These are phyloP conservation scores for Aspergillus floridensis DNA, from an alignment of 2,329 filamentous ascomycete genomes.

Conservation along the genomic window DNA sequence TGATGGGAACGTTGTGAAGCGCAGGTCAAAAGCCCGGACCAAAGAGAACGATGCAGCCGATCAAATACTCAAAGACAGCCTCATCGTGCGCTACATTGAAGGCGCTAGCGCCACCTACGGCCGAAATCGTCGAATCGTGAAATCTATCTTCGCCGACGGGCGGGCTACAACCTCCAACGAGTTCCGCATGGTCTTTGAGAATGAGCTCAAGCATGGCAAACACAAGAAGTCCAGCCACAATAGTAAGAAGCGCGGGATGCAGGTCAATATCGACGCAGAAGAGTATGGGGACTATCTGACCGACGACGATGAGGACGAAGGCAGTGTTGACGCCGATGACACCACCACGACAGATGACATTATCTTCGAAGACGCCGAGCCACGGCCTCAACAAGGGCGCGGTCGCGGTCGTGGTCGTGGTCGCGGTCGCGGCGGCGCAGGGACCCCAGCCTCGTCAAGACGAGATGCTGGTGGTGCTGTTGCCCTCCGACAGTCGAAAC, in stretches of 20 bases:
- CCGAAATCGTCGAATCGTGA: conserved; percentile 42
- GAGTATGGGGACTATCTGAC: conserved; percentile 47
- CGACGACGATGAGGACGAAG: conserved; percentile 37
- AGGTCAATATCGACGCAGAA: conserved; percentile 47
- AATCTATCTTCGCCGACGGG: conserved; percentile 50
- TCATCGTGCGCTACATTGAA: conserved; percentile 45
- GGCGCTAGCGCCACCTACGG: conserved; percentile 30
- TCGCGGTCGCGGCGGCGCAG: neutral
- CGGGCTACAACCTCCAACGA: conserved; percentile 35
- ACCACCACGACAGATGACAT: conserved; percentile 18
- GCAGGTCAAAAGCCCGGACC: neutral
- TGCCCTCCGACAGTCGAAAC: conserved; percentile 30
- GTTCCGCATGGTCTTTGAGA: conserved; percentile 45
- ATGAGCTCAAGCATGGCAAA: conserved; percentile 42
- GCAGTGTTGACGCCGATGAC: conserved; percentile 24
- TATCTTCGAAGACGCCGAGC: conserved; percentile 16
- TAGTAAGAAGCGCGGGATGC: conserved; percentile 39
- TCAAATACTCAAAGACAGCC: conserved; percentile 34
- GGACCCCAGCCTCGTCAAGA: neutral
- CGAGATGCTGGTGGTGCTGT: neutral
- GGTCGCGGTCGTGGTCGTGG: neutral
- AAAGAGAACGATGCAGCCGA: conserved; percentile 18
- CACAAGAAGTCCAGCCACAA: conserved; percentile 25
- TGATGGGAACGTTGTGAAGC: neutral
- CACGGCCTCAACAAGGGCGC: neutral